Conservation (phyloP, 2,329 filamentous ascomycete genomes). For the Amauroascus verrucosus region DNA sequence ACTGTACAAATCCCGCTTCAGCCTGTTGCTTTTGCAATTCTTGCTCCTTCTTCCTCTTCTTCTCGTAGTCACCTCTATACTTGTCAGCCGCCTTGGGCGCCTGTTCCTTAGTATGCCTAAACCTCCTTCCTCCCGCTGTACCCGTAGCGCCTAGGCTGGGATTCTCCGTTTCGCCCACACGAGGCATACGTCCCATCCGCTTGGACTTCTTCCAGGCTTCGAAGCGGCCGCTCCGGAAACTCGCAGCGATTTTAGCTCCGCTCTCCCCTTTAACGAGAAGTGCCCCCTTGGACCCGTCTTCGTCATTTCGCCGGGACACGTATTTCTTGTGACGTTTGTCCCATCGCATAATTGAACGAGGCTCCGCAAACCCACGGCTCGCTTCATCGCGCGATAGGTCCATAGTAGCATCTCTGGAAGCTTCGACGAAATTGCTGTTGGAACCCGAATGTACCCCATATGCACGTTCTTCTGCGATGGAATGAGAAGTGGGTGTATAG, state of each 20-base stretch:
- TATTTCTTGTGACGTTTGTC: slow-evolving; percentile 96
- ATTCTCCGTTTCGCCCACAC: slow-evolving; percentile 70
- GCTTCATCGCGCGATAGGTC: slow-evolving; percentile 85
- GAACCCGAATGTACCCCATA: slow-evolving; percentile 86
- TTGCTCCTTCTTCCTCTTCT: slow-evolving; percentile 77
- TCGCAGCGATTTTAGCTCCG: slow-evolving; percentile 90
- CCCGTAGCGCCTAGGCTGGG: slow-evolving; percentile 25
- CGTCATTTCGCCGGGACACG: slow-evolving; percentile 81
- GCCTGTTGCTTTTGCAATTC: slow-evolving; percentile 64
- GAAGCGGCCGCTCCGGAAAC: slow-evolving; percentile 86
- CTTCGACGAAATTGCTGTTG: slow-evolving; percentile 69
- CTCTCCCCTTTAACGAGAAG: slow-evolving; percentile 77
- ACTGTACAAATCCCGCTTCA: slow-evolving; percentile 18
- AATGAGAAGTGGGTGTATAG: slow-evolving; percentile 72
- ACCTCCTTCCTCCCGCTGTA: slow-evolving; percentile 46
- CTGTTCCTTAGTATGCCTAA: slow-evolving; percentile 76
- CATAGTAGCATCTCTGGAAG: slow-evolving; percentile 80
- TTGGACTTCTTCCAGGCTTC: slow-evolving; percentile 85
- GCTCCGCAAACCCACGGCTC: slow-evolving; percentile 62
- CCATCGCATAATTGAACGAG: slow-evolving; percentile 76
- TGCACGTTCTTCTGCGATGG: slow-evolving; percentile 76
- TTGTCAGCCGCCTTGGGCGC: slow-evolving; percentile 92
- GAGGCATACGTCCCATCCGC: slow-evolving; percentile 65
- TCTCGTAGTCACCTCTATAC: slow-evolving; percentile 79
- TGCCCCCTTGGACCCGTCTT: slow-evolving; percentile 72